A percentile compares a stretch with the other conserved stretches of the same genome.
Conservation (phyloP, 2,329 filamentous ascomycete species). For the Penicillium sp. region DNA sequence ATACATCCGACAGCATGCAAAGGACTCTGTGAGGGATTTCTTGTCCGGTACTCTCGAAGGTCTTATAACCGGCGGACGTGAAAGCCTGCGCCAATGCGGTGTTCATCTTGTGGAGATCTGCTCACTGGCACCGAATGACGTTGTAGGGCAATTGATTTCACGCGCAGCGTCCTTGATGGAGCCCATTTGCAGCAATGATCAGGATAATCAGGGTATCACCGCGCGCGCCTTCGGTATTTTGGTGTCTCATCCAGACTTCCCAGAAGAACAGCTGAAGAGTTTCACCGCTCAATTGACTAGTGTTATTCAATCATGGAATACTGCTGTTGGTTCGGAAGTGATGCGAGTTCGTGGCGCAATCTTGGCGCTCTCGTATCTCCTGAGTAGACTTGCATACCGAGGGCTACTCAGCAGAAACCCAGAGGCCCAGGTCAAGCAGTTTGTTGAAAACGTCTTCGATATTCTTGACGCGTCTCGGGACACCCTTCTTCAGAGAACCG, state of each 20-base stretch:
- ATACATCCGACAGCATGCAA: constrained; percentile 35
- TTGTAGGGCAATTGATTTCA: constrained; percentile 53
- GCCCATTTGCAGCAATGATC: constrained; percentile 71
- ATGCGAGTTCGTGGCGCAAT: constrained; percentile 64
- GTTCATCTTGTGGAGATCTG: constrained; percentile 57
- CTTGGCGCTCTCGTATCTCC: constrained; percentile 59
- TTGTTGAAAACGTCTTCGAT: constrained; percentile 50
- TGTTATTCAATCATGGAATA: constrained; percentile 55
- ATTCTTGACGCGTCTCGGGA: constrained; percentile 60
- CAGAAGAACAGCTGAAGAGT: constrained; percentile 44
- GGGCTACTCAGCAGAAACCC: constrained; percentile 32
- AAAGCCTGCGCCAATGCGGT: constrained; percentile 48
- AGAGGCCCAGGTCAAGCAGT: constrained; percentile 43
- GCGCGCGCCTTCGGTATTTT: constrained; percentile 76
- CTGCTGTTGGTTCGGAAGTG: constrained; percentile 60
- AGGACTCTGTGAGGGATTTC: constrained; percentile 44
- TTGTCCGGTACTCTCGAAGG: constrained; percentile 50
- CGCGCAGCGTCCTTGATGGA: constrained; percentile 58
- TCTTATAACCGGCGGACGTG: constrained; percentile 42
- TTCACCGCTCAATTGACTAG: constrained; percentile 51
- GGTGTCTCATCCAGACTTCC: constrained; percentile 60
- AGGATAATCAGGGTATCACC: constrained; percentile 65
- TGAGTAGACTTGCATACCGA: constrained; percentile 60
- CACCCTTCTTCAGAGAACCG: constrained; percentile 58
- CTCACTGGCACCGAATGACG: constrained; percentile 56